Percentiles rank a stretch among this genome's conserved stretches.
Conservation (phyloP, 129 eudicot genomes). For the Daucus carota region DNA sequence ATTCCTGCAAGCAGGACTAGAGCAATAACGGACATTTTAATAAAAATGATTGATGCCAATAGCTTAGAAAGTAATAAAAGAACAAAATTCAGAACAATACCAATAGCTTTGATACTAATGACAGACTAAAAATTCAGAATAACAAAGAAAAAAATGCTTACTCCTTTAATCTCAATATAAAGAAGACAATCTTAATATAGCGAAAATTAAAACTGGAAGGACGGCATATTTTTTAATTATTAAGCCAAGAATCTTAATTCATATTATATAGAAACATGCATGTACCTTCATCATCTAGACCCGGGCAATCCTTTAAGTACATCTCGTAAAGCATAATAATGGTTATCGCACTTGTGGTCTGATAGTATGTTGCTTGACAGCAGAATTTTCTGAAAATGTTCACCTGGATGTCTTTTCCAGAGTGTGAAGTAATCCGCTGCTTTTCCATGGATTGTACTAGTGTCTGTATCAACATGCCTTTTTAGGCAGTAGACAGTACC, state of each 20-base stretch:
- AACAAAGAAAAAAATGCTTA: background rate
- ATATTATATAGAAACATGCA: background rate
- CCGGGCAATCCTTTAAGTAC: slow-evolving; percentile 73
- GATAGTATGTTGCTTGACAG: slow-evolving; percentile 70
- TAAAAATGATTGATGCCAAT: background rate
- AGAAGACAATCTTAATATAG: background rate
- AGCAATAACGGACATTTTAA: background rate
- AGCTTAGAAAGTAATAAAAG: background rate
- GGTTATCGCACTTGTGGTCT: slow-evolving; percentile 88
- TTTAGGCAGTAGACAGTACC: slow-evolving; percentile 68
- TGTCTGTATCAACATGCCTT: slow-evolving; percentile 39
- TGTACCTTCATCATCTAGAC: slow-evolving; percentile 21
- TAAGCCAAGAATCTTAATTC: background rate
- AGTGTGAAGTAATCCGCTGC: slow-evolving; percentile 45
- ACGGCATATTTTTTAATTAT: background rate
- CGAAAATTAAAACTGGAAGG: background rate
- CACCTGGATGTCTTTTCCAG: slow-evolving; percentile 66
- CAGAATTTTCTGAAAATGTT: slow-evolving; percentile 69
- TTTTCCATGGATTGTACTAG: slow-evolving; percentile 16
- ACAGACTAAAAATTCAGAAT: no score
- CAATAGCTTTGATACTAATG: no score
- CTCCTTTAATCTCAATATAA: background rate
- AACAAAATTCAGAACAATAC: background rate
- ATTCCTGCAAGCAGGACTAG: background rate
- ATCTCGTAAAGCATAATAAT: slow-evolving; percentile 77